Conservation (phyloP, 2,329 filamentous ascomycete species). For the Phialemonium atrogriseum region DNA sequence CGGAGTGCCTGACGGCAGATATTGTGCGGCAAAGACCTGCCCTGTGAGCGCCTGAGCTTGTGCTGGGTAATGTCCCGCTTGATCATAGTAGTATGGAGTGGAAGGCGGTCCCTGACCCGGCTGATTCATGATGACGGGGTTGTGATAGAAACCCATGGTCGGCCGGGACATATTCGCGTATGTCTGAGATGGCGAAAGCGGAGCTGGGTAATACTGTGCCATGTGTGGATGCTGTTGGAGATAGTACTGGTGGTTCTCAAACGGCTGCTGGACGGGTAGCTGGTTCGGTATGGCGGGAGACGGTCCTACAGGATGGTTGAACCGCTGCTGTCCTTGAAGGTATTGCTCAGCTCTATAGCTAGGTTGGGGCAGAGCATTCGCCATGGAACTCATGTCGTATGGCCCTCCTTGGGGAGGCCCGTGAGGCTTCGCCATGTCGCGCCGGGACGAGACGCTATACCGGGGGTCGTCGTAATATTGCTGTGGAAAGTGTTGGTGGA, state of each 20-base stretch:
- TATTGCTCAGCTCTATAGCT: slow-evolving; percentile 30
- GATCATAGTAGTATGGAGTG: slow-evolving; percentile 35
- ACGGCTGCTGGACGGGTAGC: slow-evolving; percentile 11
- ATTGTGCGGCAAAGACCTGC: slow-evolving; percentile 26
- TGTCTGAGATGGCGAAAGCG: slow-evolving; percentile 27
- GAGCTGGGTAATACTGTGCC: slow-evolving; percentile 33
- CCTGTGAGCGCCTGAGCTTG: slow-evolving; percentile 23
- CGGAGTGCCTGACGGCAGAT: slow-evolving; percentile 16
- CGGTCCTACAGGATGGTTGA: slow-evolving; percentile 20
- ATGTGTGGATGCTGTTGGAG: slow-evolving; percentile 33
- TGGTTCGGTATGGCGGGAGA: slow-evolving; percentile 8
- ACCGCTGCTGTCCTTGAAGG: slow-evolving; percentile 23
- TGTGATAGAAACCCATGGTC: slow-evolving; percentile 35
- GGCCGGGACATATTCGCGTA: slow-evolving; percentile 24
- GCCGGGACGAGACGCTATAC: slow-evolving; percentile 32
- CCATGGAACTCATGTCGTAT: slow-evolving; percentile 41
- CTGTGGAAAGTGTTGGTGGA: slow-evolving; percentile 16
- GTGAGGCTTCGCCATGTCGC: slow-evolving; percentile 30
- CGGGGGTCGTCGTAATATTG: slow-evolving; percentile 24
- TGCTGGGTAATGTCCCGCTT: slow-evolving; percentile 25
- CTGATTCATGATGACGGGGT: slow-evolving; percentile 34
- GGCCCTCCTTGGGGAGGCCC: slow-evolving; percentile 21
- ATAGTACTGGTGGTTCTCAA: slow-evolving; percentile 38
- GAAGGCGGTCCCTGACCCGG: slow-evolving; percentile 18
- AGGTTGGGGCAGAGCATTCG: slow-evolving; percentile 32